Percentiles rank a stretch among this genome's conserved stretches.
phyloP scores from a whole-genome alignment of 2,329 filamentous ascomycete genomes.

The Sporothrix variecibatus region DNA sequence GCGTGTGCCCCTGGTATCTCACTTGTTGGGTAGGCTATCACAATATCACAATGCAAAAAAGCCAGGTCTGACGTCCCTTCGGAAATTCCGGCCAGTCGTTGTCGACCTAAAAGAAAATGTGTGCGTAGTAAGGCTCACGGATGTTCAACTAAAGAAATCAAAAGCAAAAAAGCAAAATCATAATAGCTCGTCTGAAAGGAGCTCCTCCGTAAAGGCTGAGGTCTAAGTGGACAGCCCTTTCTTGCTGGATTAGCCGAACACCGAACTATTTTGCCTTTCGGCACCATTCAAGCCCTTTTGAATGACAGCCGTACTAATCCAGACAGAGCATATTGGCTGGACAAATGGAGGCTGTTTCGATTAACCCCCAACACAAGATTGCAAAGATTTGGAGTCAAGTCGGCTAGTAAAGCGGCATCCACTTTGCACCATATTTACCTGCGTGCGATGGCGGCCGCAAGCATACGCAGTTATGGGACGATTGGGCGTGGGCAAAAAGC shows the following conservation, averaged over 20 bases:
- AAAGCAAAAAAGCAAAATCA: neutral
- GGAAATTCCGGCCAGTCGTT: neutral
- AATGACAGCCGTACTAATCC: neutral
- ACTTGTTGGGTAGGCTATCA: neutral
- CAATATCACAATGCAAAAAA: too few relatives aligned
- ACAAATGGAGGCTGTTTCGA: conserved; percentile 1
- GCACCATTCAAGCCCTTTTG: neutral
- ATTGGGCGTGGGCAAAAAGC: neutral
- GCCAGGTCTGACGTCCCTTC: neutral
- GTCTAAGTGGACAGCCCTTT: neutral
- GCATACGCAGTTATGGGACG: neutral
- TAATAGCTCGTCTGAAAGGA: neutral
- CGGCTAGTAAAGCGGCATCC: neutral
- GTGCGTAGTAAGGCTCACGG: neutral
- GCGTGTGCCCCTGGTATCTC: neutral
- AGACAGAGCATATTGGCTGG: neutral
- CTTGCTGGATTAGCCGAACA: conserved; percentile 3
- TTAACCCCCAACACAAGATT: neutral
- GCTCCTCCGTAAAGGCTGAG: neutral
- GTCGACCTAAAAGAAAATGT: neutral
- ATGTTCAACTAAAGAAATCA: neutral
- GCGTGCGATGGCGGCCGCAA: conserved; percentile 8
- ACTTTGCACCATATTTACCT: neutral
- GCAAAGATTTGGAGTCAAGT: neutral
- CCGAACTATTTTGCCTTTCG: neutral